Evolutionary conservation across 768 basidiomycete genomes (phyloP).

Genomic region (Coprinopsis sp.): DNA sequence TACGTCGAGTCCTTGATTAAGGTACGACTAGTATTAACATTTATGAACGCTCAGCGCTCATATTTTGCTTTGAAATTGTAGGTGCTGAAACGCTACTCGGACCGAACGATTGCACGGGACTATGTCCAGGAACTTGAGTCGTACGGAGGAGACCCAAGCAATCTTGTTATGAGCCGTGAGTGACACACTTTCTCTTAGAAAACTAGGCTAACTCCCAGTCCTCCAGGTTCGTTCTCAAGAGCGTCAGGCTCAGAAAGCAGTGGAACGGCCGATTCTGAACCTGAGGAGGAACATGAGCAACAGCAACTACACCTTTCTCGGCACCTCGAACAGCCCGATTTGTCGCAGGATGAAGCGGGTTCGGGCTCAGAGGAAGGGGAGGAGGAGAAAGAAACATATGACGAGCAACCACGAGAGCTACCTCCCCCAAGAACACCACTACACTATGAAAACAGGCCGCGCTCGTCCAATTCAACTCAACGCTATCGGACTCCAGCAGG

Average conservation of each 20-base stretch:
- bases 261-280: slow-evolving; percentile 55
- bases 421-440: slow-evolving; percentile 13
- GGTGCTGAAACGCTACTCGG: slow-evolving; percentile 80
- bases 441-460: slow-evolving; percentile 45
- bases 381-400: slow-evolving; percentile 34
- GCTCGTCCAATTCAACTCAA: slow-evolving; percentile 73
- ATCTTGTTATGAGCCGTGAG: slow-evolving; percentile 64
- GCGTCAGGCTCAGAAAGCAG: slow-evolving; percentile 62
- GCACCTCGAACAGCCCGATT: neutral
- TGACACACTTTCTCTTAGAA: neutral
- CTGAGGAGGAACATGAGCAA: slow-evolving; percentile 14
- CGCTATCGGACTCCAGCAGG: slow-evolving; percentile 76
- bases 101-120: slow-evolving; percentile 71
- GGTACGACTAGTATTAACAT: no score
- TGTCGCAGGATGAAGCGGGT: slow-evolving; percentile 9
- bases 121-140: slow-evolving; percentile 76
- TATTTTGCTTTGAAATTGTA: no score
- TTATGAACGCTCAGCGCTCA: no score
- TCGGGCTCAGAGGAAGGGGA: slow-evolving; percentile 25
- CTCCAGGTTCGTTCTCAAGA: slow-evolving; percentile 38
- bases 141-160: slow-evolving; percentile 62
- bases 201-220: neutral
- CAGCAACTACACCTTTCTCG: slow-evolving; percentile 3
- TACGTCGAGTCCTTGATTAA: slow-evolving; percentile 88
- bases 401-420: slow-evolving; percentile 44